phyloP scores from a whole-genome alignment of 306 rosid species.

The Fragaria iinumae region DNA sequence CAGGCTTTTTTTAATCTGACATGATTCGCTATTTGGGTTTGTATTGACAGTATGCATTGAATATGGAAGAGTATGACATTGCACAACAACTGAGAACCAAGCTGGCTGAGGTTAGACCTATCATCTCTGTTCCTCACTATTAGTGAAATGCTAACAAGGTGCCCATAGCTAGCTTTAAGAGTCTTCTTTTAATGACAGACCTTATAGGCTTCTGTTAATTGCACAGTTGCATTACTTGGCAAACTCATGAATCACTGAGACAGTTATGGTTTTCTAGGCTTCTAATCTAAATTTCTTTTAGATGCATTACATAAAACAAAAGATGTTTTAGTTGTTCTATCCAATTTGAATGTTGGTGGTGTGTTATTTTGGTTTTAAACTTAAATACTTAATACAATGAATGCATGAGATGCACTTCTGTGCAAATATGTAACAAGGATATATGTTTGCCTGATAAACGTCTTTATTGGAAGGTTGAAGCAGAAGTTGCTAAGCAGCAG shows the following conservation, averaged over 20 bases:
- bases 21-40: constrained; percentile 27
- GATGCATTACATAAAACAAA: neutral
- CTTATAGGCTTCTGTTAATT: neutral
- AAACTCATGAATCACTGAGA: neutral
- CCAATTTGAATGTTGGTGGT: neutral
- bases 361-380: neutral
- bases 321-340: neutral
- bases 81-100: constrained; percentile 84
- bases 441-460: constrained; percentile 18
- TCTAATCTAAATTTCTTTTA: neutral
- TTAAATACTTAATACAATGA: neutral
- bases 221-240: neutral
- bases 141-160: constrained; percentile 15
- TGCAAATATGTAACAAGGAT: neutral
- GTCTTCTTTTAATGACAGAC: neutral
- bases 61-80: constrained; percentile 80
- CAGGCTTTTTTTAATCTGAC: constrained; percentile 10
- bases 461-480: constrained; percentile 71
- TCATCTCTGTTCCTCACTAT: constrained; percentile 12
- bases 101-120: constrained; percentile 74
- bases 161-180: neutral
- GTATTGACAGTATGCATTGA: constrained; percentile 68
- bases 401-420: constrained; percentile 3
- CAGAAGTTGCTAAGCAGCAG: constrained; percentile 66
- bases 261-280: neutral